Evolutionary conservation across 768 basidiomycete species (phyloP), one percentile per base, ranked within the genome.

Genomic region (Russula compacta): DNA sequence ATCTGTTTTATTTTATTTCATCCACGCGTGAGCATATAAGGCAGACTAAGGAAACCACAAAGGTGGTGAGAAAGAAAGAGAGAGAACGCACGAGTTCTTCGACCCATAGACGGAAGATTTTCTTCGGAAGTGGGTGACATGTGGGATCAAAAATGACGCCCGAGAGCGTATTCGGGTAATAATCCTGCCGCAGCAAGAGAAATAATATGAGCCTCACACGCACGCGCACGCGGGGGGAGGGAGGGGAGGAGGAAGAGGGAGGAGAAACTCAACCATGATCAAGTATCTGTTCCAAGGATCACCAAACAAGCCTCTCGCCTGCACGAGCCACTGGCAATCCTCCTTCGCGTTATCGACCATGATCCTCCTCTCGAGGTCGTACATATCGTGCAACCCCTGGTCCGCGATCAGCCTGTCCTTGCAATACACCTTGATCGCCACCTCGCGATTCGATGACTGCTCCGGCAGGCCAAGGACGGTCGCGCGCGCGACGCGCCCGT

Each of bases 401-500:
- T 38, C 51, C 1, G 35, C 8, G 10, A 39, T 40, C 15, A 63
- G 21, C 17, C 29, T 29, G 17, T 43, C 57, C 51, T 43, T 63
- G 52, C 21, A 48, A 9, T 49, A 58, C 32, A 63, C 57, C 35
- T 63, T 63, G 52, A 63, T 53, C 19, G 61, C 61, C 24, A 63
- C 56, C 8, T 35, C 24, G 24, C 24, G 24, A 29, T 29, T 24
- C 9, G 7, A 15, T 1, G 44, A 19, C 0, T 38, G 33, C 14
- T 7, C 19, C 1, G 50, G 14, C 4, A 14, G 11, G 36, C 39
- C 47, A 6, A 44, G 2, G 47, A 53, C 52, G 1, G 32, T 58
- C 17, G 61, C 61, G 46, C 58, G 51, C 17, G 57, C 61, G 24
- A 63, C 61, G 39, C 61, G 61, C 4, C 61, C 61, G 38, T 58